Evolutionary conservation across 148 eudicot species (phyloP).

Genomic region (Bassia scoparia): DNA sequence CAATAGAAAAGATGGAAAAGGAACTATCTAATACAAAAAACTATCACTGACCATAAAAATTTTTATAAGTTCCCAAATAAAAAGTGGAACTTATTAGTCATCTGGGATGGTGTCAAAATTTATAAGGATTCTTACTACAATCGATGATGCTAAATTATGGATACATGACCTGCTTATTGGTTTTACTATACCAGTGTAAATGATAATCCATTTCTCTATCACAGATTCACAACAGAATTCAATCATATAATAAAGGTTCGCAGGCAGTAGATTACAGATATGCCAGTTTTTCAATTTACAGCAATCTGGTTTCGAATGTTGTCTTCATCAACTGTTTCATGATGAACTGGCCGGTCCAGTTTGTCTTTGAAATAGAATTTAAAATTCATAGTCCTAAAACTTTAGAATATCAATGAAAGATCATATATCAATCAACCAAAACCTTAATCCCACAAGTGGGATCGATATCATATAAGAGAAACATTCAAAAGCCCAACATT

Average conservation of each 20-base stretch:
- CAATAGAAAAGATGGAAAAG: neutral
- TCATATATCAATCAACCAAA: too few relatives aligned
- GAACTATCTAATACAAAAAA: neutral
- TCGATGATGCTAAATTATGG: neutral
- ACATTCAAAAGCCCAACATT: neutral
- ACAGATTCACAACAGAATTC: neutral
- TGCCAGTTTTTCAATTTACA: neutral
- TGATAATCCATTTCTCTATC: neutral
- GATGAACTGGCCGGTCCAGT: neutral
- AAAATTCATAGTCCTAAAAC: neutral
- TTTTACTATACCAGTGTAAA: neutral
- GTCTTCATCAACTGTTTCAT: neutral
- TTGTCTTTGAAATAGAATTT: neutral
- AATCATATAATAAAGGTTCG: neutral
- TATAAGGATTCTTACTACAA: too few relatives aligned
- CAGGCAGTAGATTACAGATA: neutral
- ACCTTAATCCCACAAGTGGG: too few relatives aligned
- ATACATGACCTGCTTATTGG: neutral
- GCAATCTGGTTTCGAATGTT: neutral
- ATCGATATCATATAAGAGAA: neutral
- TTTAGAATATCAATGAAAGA: neutral
- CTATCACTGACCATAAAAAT: neutral
- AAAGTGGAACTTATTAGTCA: neutral
- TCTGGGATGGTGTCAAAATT: neutral
- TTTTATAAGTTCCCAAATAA: neutral